Base-by-base conservation (phyloP, 768 basidiomycete species). In the Lactifluus rugatus region DNA sequence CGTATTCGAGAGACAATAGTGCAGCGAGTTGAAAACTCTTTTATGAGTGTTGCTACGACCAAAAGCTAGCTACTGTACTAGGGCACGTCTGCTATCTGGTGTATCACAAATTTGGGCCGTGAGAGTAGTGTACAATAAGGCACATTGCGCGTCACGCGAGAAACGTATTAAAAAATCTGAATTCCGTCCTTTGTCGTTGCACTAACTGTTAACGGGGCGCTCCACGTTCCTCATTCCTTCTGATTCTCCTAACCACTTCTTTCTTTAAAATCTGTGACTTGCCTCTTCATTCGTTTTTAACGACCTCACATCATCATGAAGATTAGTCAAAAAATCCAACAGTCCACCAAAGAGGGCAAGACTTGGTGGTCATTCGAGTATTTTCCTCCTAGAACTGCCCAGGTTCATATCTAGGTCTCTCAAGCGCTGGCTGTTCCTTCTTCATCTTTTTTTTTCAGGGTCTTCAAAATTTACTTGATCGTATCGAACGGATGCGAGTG, bases 341-440 rank as follows among this genome's bases (percentile, higher is more conserved):
- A 90, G 71, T 89, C 89, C 48, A 75, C 82, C 60, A 85, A 87
- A 70, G 88, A 95, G 66, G 85, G 87, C 62, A 84, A 91, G 67
- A 75, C 90, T 59, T 96, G 93, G 88, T 99, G 94, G 94, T 93
- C 91, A 37, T 98, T 99, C 70, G 95, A 99, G 70, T 98, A 93
- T 74, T 98, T 99, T 68, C 95, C 96, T 56, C 94, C 91, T 21
- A 78, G 93, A 62, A 96, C 93, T 34, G 92, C 92, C 50, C 93
- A 95, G 83, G 91, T 92, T 61, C 58, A 71, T 67, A 39, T 54
- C 56, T 5, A 13, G 31, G 41, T 54, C 14, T 48, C 36, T 45
- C 60, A 19, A 13, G 10, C 39, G 36, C 5, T 51, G 41, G 41
- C 28, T 34, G 31, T 55, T 58, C 41, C 25, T 63, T 42, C 9